Conservation (phyloP, 768 basidiomycete genomes). For the Serendipita vermifera region DNA sequence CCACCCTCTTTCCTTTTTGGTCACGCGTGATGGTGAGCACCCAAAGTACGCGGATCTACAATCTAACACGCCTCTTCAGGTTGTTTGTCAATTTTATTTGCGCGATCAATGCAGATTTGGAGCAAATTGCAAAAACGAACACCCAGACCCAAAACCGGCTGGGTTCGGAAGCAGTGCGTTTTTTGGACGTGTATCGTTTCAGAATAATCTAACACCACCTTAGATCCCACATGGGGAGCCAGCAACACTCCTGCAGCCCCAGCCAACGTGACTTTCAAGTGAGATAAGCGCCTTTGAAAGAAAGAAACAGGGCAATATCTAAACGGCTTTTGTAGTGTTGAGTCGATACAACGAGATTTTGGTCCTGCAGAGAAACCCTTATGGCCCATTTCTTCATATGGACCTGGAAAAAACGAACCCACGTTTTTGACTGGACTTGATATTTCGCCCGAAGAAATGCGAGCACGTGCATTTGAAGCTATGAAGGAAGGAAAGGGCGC, state of each 20-base stretch:
- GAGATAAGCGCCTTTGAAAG: neutral
- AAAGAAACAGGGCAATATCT: neutral
- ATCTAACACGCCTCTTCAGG: constrained; percentile 28
- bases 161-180: constrained; percentile 45
- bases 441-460: constrained; percentile 65
- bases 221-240: constrained; percentile 26
- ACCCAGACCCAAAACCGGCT: constrained; percentile 29
- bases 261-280: constrained; percentile 12
- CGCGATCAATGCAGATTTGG: constrained; percentile 58
- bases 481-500: constrained; percentile 38
- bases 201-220: constrained; percentile 25
- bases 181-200: constrained; percentile 13
- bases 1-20: no score
- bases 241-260: constrained; percentile 16
- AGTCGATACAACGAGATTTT: constrained; percentile 53
- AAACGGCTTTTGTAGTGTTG: constrained; percentile 36
- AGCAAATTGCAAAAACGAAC: constrained; percentile 50
- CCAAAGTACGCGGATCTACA: no score
- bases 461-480: constrained; percentile 48
- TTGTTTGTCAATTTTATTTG: constrained; percentile 48
- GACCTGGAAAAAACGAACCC: constrained; percentile 59
- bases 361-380: constrained; percentile 43
- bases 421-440: constrained; percentile 54
- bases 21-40: no score
- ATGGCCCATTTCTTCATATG: constrained; percentile 74